Conservation (phyloP, 208 protist species). For the Acanthamoeba sp. region DNA sequence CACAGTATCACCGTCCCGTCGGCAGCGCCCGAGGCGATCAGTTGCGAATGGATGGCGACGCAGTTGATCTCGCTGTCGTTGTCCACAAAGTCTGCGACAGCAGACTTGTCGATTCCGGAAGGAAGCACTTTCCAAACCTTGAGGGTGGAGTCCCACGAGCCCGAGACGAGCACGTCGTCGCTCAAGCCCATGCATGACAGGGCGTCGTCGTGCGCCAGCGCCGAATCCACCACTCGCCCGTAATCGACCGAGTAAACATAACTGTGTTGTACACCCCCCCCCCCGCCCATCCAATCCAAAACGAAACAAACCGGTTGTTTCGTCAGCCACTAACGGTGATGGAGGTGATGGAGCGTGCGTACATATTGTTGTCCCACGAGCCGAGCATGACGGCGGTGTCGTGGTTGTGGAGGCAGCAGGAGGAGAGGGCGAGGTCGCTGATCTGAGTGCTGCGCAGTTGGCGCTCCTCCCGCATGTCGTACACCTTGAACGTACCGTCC, state of each 20-base stretch:
- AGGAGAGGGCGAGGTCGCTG: constrained; percentile 80
- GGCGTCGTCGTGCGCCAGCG: constrained; percentile 86
- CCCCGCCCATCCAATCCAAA: too few species aligned
- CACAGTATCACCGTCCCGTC: constrained; percentile 56
- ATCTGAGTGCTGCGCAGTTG: constrained; percentile 82
- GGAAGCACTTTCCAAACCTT: constrained; percentile 67
- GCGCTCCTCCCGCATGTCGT: constrained; percentile 80
- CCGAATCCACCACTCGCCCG: constrained; percentile 79
- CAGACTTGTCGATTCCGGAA: constrained; percentile 28
- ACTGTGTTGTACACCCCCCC: too few species aligned
- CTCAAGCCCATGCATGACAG: constrained; percentile 79
- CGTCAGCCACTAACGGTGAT: background rate
- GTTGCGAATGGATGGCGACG: background rate
- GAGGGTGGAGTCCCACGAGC: constrained; percentile 65
- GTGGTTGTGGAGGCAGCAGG: constrained; percentile 79
- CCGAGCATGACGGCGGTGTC: constrained; percentile 86
- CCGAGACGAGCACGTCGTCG: constrained; percentile 76
- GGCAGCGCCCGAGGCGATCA: constrained; percentile 10
- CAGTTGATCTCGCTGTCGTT: constrained; percentile 70
- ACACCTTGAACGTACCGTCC: constrained; percentile 86
- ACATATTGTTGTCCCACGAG: constrained; percentile 88
- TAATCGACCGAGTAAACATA: constrained; percentile 87
- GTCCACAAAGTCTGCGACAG: constrained; percentile 50
- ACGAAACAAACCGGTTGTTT: too few species aligned
- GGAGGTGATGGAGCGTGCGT: too few species aligned